Evolutionary conservation across 768 basidiomycete genomes (phyloP).

Genomic region (Infundibulicybe gibba): DNA sequence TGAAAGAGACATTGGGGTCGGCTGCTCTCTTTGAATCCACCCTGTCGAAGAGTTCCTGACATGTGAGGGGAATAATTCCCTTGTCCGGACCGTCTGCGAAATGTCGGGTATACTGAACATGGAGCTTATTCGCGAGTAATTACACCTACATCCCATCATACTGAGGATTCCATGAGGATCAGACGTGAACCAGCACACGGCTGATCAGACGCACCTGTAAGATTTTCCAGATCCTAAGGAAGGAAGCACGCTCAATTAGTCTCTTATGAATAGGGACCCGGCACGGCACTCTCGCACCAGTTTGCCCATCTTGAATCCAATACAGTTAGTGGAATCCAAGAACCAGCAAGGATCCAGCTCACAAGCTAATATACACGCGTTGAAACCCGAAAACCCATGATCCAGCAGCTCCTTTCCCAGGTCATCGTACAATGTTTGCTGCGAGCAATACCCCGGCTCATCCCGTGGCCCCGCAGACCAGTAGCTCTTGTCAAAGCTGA

Average conservation of each 20-base stretch:
- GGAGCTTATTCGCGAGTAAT: conserved; percentile 3
- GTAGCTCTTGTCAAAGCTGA: conserved; percentile 97
- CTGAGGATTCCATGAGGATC: conserved; percentile 30
- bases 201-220: conserved; percentile 61
- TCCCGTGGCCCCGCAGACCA: conserved; percentile 92
- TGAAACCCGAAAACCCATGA: conserved; percentile 94
- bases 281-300: conserved; percentile 49
- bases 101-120: conserved; percentile 3
- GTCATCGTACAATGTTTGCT: conserved; percentile 93
- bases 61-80: conserved; percentile 96
- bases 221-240: conserved; percentile 83
- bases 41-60: conserved; percentile 86
- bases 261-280: not conserved
- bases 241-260: not conserved
- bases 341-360: conserved; percentile 32
- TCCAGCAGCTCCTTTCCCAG: conserved; percentile 91
- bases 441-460: conserved; percentile 88
- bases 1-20: conserved; percentile 74
- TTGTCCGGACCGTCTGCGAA: conserved; percentile 85
- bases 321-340: no score
- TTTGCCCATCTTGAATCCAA: conserved; percentile 62
- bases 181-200: conserved; percentile 1
- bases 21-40: conserved; percentile 59
- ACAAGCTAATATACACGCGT: conserved; percentile 99
- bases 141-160: conserved; percentile 91